These are phyloP conservation scores for Hymenoscyphus linearis DNA, from an alignment of 2,329 filamentous ascomycete species.

Conservation along the genomic window DNA sequence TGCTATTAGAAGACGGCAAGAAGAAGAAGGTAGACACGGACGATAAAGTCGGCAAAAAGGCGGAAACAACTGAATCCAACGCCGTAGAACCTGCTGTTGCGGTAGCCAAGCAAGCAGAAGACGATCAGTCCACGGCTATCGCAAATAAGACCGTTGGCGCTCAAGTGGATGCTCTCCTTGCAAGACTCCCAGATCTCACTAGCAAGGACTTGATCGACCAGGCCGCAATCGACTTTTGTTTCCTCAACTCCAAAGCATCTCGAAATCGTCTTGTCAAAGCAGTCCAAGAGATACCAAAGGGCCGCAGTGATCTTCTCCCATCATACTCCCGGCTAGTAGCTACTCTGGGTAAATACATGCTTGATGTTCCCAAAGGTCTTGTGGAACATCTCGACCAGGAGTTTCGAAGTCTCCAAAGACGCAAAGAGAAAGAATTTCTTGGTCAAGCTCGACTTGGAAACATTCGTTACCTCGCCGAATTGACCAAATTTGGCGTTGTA, in stretches of 20 bases:
- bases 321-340: constrained; percentile 90
- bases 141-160: constrained; percentile 97
- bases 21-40: constrained; percentile 85
- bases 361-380: constrained; percentile 86
- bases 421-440: constrained; percentile 96
- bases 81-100: constrained; percentile 38
- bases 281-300: constrained; percentile 90
- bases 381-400: constrained; percentile 93
- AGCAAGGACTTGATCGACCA: constrained; percentile 91
- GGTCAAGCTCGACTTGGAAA: constrained; percentile 91
- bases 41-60: constrained; percentile 75
- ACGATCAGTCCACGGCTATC: constrained; percentile 89
- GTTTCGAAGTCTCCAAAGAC: constrained; percentile 90
- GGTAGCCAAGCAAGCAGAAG: constrained; percentile 48
- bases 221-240: constrained; percentile 93
- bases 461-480: constrained; percentile 92
- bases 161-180: constrained; percentile 86
- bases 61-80: constrained; percentile 46
- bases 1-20: constrained; percentile 87
- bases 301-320: constrained; percentile 83
- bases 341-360: constrained; percentile 88
- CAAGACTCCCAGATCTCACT: constrained; percentile 83
- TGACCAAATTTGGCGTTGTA: constrained; percentile 97
- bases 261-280: constrained; percentile 91
- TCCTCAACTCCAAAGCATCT: constrained; percentile 96